A percentile compares a stretch with the other conserved stretches of the same genome.
These are phyloP conservation scores for Pyronema omphalodes DNA, from an alignment of 495 filamentous ascomycete species.

Conservation along the genomic window DNA sequence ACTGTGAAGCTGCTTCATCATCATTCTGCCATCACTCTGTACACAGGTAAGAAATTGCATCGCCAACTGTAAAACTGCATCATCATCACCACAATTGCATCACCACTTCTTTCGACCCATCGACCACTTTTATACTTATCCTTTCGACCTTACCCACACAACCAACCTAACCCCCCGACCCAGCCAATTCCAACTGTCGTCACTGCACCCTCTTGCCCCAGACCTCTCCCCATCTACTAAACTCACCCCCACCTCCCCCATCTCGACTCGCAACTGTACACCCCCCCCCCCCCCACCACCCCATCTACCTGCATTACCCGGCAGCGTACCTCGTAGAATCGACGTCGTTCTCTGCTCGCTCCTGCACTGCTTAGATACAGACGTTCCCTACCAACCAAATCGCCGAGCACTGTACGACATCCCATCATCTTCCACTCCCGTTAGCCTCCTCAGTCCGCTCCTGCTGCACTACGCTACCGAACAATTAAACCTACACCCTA, in stretches of 20 bases:
- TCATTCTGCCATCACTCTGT: no score
- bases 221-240: no score
- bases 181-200: neutral
- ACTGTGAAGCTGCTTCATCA: no score
- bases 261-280: neutral
- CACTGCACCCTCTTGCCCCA: neutral
- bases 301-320: neutral
- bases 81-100: neutral
- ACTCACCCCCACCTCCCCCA: neutral
- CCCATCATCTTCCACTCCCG: neutral
- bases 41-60: no score
- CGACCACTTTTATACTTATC: neutral
- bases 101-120: neutral
- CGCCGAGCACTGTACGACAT: neutral
- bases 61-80: no score
- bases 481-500: constrained; percentile 1
- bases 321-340: neutral
- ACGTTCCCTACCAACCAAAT: neutral
- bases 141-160: neutral
- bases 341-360: neutral
- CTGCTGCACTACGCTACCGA: neutral
- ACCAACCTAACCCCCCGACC: neutral
- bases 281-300: neutral
- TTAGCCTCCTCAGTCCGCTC: neutral
- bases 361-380: neutral